A percentile compares a stretch with the other conserved stretches of the same genome.
Evolutionary conservation across 768 basidiomycete species (phyloP).

Genomic region (Termitomyces eurrhizus): DNA sequence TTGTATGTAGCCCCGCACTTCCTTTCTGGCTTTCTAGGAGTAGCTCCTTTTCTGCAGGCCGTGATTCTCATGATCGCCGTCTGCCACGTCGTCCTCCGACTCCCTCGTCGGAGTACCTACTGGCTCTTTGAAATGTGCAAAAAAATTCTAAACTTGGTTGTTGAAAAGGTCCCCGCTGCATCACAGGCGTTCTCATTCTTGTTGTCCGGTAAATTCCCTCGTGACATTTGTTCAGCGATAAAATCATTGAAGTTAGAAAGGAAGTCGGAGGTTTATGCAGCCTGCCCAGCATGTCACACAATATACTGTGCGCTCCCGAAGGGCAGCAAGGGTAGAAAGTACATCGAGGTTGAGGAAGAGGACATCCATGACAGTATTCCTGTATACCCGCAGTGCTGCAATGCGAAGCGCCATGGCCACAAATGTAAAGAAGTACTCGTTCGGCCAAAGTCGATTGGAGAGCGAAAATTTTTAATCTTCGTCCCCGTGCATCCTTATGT

Average conservation of each 20-base stretch:
- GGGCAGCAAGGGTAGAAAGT: not conserved
- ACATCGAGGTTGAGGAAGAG: not conserved
- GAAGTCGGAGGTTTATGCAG: not conserved
- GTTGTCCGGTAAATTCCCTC: not conserved
- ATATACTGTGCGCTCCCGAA: not conserved
- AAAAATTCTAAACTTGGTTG: not conserved
- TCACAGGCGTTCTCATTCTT: not conserved
- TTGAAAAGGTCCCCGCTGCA: not conserved
- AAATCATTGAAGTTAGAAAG: not conserved
- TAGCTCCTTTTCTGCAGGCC: not conserved
- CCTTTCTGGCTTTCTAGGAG: not conserved
- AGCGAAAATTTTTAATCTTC: not conserved
- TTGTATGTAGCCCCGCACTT: not conserved
- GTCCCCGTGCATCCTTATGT: slow-evolving; percentile 20
- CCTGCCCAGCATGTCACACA: not conserved
- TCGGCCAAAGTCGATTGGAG: not conserved
- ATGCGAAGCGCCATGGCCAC: slow-evolving; percentile 6
- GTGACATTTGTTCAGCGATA: not conserved
- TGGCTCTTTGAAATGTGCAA: not conserved
- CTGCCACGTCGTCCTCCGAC: not conserved
- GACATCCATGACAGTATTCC: not conserved
- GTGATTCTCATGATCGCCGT: not conserved
- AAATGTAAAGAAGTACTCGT: slow-evolving; percentile 12
- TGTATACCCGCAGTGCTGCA: slow-evolving; percentile 9
- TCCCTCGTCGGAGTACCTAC: not conserved